These are phyloP conservation scores for Colletotrichum cuscutae DNA, from an alignment of 2,329 filamentous ascomycete genomes.

Conservation along the genomic window DNA sequence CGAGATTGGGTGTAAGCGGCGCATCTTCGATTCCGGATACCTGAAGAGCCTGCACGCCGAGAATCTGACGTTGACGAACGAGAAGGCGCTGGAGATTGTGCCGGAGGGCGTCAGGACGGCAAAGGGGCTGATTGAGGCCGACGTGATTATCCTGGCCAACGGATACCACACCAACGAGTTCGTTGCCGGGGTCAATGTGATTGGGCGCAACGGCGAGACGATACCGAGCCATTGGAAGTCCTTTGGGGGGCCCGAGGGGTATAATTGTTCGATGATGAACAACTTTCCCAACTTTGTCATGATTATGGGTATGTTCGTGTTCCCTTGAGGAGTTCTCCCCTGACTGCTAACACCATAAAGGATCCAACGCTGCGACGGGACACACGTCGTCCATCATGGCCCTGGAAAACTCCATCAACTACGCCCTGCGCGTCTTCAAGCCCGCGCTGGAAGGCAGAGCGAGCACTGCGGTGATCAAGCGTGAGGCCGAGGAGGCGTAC, in stretches of 20 bases:
- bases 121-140: conserved; percentile 58
- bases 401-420: conserved; percentile 70
- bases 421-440: conserved; percentile 67
- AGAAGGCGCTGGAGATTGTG: conserved; percentile 60
- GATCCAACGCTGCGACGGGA: conserved; percentile 71
- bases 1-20: conserved; percentile 71
- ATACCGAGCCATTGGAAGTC: conserved; percentile 66
- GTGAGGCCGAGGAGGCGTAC: conserved; percentile 47
- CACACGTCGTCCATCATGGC: conserved; percentile 70
- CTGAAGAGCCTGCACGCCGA: conserved; percentile 60
- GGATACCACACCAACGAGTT: conserved; percentile 68
- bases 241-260: conserved; percentile 69
- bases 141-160: conserved; percentile 70
- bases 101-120: conserved; percentile 47
- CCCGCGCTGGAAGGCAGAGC: conserved; percentile 50
- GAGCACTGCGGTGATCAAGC: conserved; percentile 43
- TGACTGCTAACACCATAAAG: not conserved
- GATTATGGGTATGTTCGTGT: conserved; percentile 53
- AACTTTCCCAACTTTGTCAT: conserved; percentile 75
- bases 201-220: conserved; percentile 60
- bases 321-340: not conserved
- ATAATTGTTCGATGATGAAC: conserved; percentile 67
- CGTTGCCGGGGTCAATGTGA: conserved; percentile 62
- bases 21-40: conserved; percentile 69
- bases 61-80: conserved; percentile 58